Conservation (phyloP, 345 rosid genomes). For the Mallotus nudiflorus region DNA sequence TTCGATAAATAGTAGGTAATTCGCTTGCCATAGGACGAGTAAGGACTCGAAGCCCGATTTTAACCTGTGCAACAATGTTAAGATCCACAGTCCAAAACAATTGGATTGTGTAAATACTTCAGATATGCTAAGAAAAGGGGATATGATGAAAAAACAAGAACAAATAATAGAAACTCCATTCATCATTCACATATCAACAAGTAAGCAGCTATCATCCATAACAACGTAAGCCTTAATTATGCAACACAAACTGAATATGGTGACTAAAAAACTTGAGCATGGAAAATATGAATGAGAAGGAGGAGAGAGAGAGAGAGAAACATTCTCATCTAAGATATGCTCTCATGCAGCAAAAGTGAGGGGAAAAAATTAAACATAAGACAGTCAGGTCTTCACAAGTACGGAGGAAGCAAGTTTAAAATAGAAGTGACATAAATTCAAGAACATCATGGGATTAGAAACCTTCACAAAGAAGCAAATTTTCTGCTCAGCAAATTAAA, state of each 20-base stretch:
- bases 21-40: constrained; percentile 76
- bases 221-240: neutral
- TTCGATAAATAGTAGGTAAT: constrained; percentile 75
- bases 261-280: too few species aligned
- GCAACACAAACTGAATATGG: too few species aligned
- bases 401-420: too few species aligned
- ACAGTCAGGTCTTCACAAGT: too few species aligned
- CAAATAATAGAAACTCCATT: neutral
- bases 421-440: too few species aligned
- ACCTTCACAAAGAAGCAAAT: neutral
- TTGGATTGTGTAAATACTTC: neutral
- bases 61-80: constrained; percentile 54
- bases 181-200: neutral
- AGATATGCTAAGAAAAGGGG: neutral
- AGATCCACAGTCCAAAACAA: neutral
- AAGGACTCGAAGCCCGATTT: constrained; percentile 91
- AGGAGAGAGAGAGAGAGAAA: too few species aligned
- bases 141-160: neutral
- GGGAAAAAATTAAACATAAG: neutral
- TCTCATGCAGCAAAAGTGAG: neutral
- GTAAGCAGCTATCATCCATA: neutral
- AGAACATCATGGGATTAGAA: too few species aligned
- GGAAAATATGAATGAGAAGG: too few species aligned
- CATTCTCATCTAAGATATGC: neutral
- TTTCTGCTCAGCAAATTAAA: neutral